These are phyloP conservation scores for Didymella segeticola DNA, from an alignment of 2,329 filamentous ascomycete genomes.

Conservation along the genomic window DNA sequence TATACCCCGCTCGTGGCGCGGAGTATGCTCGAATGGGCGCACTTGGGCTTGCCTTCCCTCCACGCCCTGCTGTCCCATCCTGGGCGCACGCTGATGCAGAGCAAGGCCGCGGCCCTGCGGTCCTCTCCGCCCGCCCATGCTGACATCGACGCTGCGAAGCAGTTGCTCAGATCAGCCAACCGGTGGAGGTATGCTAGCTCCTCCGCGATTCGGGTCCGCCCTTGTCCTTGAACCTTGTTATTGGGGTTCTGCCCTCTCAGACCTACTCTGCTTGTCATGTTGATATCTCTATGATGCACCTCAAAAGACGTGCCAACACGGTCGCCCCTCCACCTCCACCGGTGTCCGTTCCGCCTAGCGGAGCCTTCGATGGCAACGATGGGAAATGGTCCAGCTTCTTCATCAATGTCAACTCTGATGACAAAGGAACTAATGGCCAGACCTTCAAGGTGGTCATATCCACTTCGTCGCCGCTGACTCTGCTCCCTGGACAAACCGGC, in stretches of 20 bases:
- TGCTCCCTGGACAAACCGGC: constrained; percentile 33
- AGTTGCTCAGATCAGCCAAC: constrained; percentile 16
- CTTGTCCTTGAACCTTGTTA: constrained; percentile 22
- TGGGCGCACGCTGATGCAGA: constrained; percentile 4
- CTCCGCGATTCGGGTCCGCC: constrained; percentile 21
- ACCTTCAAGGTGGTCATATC: constrained; percentile 46
- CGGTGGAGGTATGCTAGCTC: constrained; percentile 21
- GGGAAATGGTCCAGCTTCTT: constrained; percentile 52
- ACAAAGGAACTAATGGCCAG: constrained; percentile 36
- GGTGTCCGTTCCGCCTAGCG: constrained; percentile 25
- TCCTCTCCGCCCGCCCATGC: constrained; percentile 24
- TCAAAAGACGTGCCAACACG: constrained; percentile 30
- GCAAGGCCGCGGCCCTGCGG: constrained; percentile 17
- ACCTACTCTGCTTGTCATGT: constrained; percentile 20
- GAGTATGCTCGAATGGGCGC: constrained; percentile 28
- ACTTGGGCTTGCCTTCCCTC: constrained; percentile 10
- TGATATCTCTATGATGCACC: constrained; percentile 28
- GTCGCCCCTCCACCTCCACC: constrained; percentile 20
- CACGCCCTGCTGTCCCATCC: too few relatives aligned
- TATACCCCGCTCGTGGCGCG: constrained; percentile 37
- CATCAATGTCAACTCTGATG: constrained; percentile 47
- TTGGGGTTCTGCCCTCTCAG: constrained; percentile 10
- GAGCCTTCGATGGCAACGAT: constrained; percentile 49
- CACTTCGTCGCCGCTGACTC: constrained; percentile 34
- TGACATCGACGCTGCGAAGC: constrained; percentile 5